Evolutionary conservation across 225 moss, liverwort and hornwort species (phyloP).

Genomic region (Sphagnum tenellum): DNA sequence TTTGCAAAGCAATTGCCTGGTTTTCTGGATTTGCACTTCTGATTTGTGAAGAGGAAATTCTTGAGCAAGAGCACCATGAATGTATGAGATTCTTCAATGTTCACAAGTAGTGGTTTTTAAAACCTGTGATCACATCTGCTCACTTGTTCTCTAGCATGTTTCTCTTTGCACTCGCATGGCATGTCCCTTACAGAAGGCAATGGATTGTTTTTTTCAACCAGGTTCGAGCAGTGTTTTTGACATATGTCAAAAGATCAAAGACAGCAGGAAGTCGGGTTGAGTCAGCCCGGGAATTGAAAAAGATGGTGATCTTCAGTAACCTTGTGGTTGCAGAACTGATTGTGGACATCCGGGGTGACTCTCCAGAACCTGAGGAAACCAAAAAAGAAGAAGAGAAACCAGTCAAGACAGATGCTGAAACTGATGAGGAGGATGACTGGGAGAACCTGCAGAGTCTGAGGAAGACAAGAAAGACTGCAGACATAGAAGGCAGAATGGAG

Average conservation of each 20-base stretch:
- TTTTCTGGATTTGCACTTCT: too few species aligned
- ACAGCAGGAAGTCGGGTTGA: conserved; percentile 84
- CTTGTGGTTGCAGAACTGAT: conserved; percentile 87
- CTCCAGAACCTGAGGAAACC: conserved; percentile 27
- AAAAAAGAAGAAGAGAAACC: conserved; percentile 36
- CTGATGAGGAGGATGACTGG: conserved; percentile 67
- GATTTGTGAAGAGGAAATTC: too few species aligned
- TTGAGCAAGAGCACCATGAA: too few species aligned
- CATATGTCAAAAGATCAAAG: conserved; percentile 83
- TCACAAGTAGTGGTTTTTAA: not conserved
- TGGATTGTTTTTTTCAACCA: conserved; percentile 7
- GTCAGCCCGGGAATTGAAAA: conserved; percentile 92
- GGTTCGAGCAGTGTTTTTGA: conserved; percentile 71
- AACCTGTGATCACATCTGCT: too few species aligned
- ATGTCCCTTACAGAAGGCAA: too few species aligned
- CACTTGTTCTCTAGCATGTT: too few species aligned
- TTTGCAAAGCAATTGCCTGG: too few species aligned
- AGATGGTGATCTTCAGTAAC: conserved; percentile 94
- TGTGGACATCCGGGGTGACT: conserved; percentile 67
- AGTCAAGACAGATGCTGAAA: conserved; percentile 17
- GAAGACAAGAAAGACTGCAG: conserved; percentile 88
- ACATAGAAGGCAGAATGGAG: conserved; percentile 81
- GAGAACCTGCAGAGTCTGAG: conserved; percentile 80
- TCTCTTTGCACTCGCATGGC: too few species aligned
- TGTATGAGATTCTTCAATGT: conserved; percentile 4